Evolutionary conservation across 257 asterid genomes (phyloP).

Genomic region (Lithospermum erythrorhizon): DNA sequence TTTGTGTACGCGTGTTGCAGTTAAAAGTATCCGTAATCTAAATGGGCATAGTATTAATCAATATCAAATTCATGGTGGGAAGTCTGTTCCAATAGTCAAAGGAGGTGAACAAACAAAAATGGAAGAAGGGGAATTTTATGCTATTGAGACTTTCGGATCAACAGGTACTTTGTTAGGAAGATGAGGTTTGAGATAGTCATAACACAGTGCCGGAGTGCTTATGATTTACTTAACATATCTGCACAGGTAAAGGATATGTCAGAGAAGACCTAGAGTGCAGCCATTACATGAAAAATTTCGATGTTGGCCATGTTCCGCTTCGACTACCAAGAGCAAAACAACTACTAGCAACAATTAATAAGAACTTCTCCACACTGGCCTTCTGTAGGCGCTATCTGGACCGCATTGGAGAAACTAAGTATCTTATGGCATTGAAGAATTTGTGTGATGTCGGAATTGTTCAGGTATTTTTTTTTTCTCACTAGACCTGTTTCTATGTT

Average conservation of each 20-base stretch:
- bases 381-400: slow-evolving; percentile 94
- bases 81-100: slow-evolving; percentile 94
- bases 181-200: background rate
- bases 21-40: slow-evolving; percentile 86
- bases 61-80: slow-evolving; percentile 97
- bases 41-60: slow-evolving; percentile 92
- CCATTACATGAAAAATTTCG: slow-evolving; percentile 96
- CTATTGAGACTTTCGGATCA: slow-evolving; percentile 95
- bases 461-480: slow-evolving; percentile 39
- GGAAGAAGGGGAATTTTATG: slow-evolving; percentile 99
- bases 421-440: slow-evolving; percentile 92
- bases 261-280: slow-evolving; percentile 98
- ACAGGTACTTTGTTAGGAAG: slow-evolving; percentile 42
- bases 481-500: too few relatives aligned
- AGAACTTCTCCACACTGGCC: slow-evolving; percentile 86
- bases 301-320: slow-evolving; percentile 81
- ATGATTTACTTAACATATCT: slow-evolving; percentile 5
- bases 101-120: slow-evolving; percentile 98
- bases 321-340: slow-evolving; percentile 89
- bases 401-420: slow-evolving; percentile 87
- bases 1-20: slow-evolving; percentile 31
- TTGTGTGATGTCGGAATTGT: slow-evolving; percentile 88
- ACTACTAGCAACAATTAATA: slow-evolving; percentile 78
- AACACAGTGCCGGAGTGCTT: slow-evolving; percentile 4
- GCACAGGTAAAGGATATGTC: slow-evolving; percentile 80